Percentiles rank a stretch among this genome's conserved stretches.
phyloP scores from a whole-genome alignment of 1,284 basidiomycete species.

The Schizophyllum commune region DNA sequence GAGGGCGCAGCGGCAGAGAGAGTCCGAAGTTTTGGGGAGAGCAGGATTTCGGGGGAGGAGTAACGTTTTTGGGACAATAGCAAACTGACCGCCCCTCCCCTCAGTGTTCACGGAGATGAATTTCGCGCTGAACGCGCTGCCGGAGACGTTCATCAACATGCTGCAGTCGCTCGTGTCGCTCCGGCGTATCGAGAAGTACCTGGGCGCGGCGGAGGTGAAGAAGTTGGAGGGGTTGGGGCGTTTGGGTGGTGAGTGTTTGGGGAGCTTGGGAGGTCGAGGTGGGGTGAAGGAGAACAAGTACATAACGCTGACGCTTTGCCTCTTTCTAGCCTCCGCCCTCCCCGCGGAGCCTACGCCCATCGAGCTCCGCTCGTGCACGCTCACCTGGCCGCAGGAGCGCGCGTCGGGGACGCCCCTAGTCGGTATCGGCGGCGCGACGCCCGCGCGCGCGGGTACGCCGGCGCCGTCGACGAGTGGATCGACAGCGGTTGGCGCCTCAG shows the following conservation, averaged over 20 bases:
- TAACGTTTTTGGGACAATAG: no score
- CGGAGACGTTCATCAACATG: constrained; percentile 85
- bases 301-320: no score
- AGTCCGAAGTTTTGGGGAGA: no score
- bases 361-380: constrained; percentile 74
- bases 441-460: neutral
- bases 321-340: constrained; percentile 34
- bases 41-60: no score
- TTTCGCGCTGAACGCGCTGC: constrained; percentile 77
- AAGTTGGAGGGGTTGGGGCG: constrained; percentile 1
- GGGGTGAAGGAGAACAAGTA: no score
- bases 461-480: neutral
- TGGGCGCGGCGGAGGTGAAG: constrained; percentile 63
- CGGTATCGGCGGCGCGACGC: neutral
- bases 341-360: constrained; percentile 50
- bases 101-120: constrained; percentile 82
- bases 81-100: no score
- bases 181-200: constrained; percentile 86
- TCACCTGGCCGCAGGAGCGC: constrained; percentile 84
- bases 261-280: neutral
- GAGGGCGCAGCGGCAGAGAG: no score
- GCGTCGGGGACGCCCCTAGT: constrained; percentile 22
- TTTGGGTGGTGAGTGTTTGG: neutral
- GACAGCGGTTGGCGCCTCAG: neutral
- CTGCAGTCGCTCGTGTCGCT: constrained; percentile 79